These are phyloP conservation scores for Gentiana macrophylla DNA, from an alignment of 257 asterid species.

Conservation along the genomic window DNA sequence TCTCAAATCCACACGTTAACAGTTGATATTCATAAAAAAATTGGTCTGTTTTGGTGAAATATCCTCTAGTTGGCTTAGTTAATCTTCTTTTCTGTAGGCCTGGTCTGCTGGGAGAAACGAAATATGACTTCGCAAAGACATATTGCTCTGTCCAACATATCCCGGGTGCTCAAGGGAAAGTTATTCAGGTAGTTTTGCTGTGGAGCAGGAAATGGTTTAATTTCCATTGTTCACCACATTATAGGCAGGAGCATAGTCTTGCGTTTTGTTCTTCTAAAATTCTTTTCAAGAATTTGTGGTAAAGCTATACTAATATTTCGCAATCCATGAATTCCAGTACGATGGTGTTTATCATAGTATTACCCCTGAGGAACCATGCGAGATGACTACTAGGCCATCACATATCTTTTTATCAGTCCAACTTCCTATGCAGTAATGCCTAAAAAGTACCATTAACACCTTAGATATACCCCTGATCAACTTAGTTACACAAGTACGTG, in stretches of 20 bases:
- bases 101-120: slow-evolving; percentile 85
- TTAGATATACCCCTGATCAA: too few species aligned
- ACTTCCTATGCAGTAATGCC: too few species aligned
- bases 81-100: slow-evolving; percentile 53
- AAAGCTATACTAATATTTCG: too few species aligned
- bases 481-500: too few species aligned
- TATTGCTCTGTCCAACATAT: slow-evolving; percentile 57
- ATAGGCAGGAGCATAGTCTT: background rate
- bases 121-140: slow-evolving; percentile 76
- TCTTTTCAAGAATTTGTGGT: background rate
- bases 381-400: too few species aligned
- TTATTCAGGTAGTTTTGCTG: slow-evolving; percentile 45
- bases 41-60: too few species aligned
- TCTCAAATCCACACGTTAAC: background rate
- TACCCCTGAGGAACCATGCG: too few species aligned
- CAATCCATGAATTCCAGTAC: too few species aligned
- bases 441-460: too few species aligned
- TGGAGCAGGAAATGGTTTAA: background rate
- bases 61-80: slow-evolving; percentile 11
- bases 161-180: slow-evolving; percentile 56
- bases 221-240: background rate
- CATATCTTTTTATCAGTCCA: too few species aligned
- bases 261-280: background rate
- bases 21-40: too few species aligned
- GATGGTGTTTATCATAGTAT: too few species aligned